A percentile compares a stretch with the other conserved stretches of the same genome.
Conservation (phyloP, 2,329 filamentous ascomycete genomes). For the Acephala macrosclerotiorum region DNA sequence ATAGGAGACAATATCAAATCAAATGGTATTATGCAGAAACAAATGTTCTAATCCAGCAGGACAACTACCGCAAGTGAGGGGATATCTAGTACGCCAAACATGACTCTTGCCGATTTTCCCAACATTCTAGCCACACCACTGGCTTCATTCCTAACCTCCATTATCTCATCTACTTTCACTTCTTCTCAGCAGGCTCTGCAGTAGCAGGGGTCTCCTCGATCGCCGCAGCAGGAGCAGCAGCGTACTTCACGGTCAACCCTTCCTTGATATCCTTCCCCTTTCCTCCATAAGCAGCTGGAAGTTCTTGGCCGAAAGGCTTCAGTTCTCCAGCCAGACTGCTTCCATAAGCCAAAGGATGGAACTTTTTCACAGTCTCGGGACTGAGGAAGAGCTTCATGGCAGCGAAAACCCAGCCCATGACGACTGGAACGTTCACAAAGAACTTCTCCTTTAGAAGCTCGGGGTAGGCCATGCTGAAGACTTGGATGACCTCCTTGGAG, state of each 20-base stretch:
- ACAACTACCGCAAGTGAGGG: neutral
- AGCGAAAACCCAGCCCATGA: conserved; percentile 89
- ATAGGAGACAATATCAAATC: neutral
- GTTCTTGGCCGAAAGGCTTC: conserved; percentile 62
- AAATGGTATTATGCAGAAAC: conserved; percentile 10
- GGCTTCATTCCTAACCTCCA: neutral
- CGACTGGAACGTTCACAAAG: conserved; percentile 87
- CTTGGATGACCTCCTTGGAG: conserved; percentile 80
- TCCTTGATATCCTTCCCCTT: conserved; percentile 58
- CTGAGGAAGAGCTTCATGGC: conserved; percentile 80
- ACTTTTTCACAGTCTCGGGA: conserved; percentile 78
- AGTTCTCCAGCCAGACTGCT: conserved; percentile 70
- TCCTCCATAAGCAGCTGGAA: conserved; percentile 84
- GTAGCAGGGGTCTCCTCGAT: neutral
- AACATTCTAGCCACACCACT: conserved; percentile 2
- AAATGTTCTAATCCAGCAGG: conserved; percentile 3
- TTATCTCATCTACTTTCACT: neutral
- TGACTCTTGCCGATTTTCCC: neutral
- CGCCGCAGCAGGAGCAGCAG: neutral
- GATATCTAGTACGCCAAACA: conserved; percentile 13
- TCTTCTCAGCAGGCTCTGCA: conserved; percentile 2
- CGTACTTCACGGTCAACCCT: conserved; percentile 43
- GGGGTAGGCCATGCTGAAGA: conserved; percentile 84
- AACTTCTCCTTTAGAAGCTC: conserved; percentile 91
- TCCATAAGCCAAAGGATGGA: conserved; percentile 80